A percentile compares a stretch with the other conserved stretches of the same genome.
Conservation (phyloP, 345 rosid species). For the Heritiera littoralis region DNA sequence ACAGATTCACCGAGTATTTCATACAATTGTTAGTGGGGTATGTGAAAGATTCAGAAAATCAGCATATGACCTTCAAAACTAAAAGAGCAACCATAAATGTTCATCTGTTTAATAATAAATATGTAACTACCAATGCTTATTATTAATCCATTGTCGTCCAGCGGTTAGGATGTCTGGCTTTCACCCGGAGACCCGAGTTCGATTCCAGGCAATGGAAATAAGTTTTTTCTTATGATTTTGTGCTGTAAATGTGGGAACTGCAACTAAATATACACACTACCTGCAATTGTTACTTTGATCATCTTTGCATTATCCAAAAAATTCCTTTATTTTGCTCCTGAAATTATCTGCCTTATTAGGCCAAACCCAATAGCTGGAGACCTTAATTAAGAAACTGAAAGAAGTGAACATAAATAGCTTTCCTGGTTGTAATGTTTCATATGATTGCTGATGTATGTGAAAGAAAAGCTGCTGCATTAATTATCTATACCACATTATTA, state of each 20-base stretch:
- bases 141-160: not conserved
- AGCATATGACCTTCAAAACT: not conserved
- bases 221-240: no score
- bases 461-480: not conserved
- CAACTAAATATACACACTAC: no score
- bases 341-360: not conserved
- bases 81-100: not conserved
- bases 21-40: not conserved
- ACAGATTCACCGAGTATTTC: not conserved
- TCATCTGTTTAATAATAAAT: no score
- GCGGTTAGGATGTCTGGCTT: conserved; percentile 65
- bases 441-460: not conserved
- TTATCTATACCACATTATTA: not conserved
- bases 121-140: no score
- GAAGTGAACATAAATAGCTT: no score
- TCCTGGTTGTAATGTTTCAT: not conserved
- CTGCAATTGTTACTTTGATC: not conserved
- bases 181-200: conserved; percentile 69
- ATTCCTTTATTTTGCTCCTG: not conserved
- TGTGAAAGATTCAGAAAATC: not conserved
- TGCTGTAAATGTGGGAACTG: no score
- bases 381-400: not conserved
- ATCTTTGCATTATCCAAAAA: not conserved
- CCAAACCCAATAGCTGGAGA: not conserved
- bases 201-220: conserved; percentile 44